These are phyloP conservation scores for Ambrosia trifida DNA, from an alignment of 129 eudicot genomes.

Conservation along the genomic window DNA sequence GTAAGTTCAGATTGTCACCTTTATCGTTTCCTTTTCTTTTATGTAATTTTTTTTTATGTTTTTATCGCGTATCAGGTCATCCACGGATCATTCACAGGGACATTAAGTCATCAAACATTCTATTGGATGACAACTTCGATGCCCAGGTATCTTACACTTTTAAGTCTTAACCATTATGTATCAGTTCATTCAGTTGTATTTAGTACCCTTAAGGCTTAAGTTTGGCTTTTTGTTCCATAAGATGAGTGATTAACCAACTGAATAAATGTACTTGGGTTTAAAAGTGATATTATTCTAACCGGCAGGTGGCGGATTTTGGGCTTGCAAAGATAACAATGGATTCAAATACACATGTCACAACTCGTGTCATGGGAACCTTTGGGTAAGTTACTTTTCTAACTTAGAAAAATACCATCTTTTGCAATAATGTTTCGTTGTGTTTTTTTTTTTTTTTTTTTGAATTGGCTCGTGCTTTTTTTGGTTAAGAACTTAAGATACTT, in stretches of 20 bases:
- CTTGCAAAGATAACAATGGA: slow-evolving; percentile 79
- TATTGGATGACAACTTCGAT: slow-evolving; percentile 62
- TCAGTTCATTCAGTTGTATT: neutral
- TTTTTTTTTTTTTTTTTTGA: neutral
- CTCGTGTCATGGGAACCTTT: slow-evolving; percentile 88
- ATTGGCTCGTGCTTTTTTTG: too few relatives aligned
- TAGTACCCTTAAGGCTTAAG: too few relatives aligned
- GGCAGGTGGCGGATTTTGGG: slow-evolving; percentile 88
- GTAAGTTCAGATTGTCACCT: slow-evolving; percentile 35
- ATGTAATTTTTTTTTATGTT: neutral
- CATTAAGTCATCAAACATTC: slow-evolving; percentile 72
- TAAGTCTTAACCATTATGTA: neutral
- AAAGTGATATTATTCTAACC: slow-evolving; percentile 9
- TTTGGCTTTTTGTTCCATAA: too few relatives aligned
- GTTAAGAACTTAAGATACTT: too few relatives aligned
- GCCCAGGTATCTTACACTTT: slow-evolving; percentile 45
- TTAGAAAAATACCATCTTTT: slow-evolving; percentile 8
- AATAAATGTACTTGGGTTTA: neutral
- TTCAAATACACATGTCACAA: slow-evolving; percentile 64
- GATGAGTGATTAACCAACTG: too few relatives aligned
- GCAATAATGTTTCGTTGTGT: neutral
- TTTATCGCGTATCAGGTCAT: slow-evolving; percentile 51
- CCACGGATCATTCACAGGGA: slow-evolving; percentile 75
- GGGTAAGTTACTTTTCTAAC: slow-evolving; percentile 42
- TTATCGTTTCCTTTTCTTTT: neutral